Evolutionary conservation across 2,329 filamentous ascomycete genomes (phyloP), one percentile per base, ranked within the genome.

Genomic region (Parastagonospora avenae): DNA sequence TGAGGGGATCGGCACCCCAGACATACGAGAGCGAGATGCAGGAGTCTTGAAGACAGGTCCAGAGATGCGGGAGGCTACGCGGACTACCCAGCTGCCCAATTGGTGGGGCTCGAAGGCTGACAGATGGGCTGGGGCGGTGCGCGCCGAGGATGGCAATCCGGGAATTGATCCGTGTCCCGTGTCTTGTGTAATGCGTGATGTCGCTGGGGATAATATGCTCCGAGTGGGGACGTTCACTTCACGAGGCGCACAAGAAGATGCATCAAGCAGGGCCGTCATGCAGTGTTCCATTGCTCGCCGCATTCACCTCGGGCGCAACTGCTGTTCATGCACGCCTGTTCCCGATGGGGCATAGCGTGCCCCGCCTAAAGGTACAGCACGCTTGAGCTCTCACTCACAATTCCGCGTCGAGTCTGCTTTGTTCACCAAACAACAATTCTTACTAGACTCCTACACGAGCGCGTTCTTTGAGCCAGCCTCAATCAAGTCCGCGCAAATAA

Each of bases 281-380:
- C 48, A 50, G 27, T 37, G 43, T 29, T 38, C 37, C 30, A 32
- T 27, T 32, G 38, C 29, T 40, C 44, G 41, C 24, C 28, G 56
- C 46, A 52, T 61, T 52, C 49, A 42, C 57, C 41, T 16, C 50
- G 39, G 59, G 29, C 52, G 54, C 59, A 52, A 27, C 50, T 58
- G 54, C 61, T 62, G 62, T 54, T 54, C 58, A 62, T 60, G 57
- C 58, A 54, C 35, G 54, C 46, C 46, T 46, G 51, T 19, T 11
- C 61, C 62, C 52, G 55, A 62, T 52, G 48, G 52, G 45, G 66
- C 53, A 52, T 68, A 67, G 66, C 55, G 64, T 59, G 46, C 62
- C 64, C 64, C 62, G 55, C 64, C 53, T 57, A 54, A 46, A 36
- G 41, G 10, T 24, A 40, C 24, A 37, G 39, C 44, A 63, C 58